These are phyloP conservation scores for Agrocybe praecox DNA, from an alignment of 768 basidiomycete genomes.

Conservation along the genomic window DNA sequence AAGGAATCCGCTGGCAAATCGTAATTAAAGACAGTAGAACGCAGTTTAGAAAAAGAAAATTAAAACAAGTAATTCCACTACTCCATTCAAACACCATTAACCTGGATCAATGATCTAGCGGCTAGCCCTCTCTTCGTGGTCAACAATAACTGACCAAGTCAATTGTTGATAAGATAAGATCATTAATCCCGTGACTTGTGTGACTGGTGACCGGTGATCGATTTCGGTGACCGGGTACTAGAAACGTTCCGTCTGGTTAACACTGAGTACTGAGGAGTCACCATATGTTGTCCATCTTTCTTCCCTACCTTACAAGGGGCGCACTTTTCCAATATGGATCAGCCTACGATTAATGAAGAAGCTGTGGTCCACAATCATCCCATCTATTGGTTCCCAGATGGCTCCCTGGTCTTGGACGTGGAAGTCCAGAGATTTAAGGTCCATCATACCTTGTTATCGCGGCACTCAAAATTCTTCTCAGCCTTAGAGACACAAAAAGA, in stretches of 20 bases:
- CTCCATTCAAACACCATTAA: too few relatives aligned
- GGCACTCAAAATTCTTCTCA: constrained; percentile 48
- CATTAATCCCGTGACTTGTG: not conserved
- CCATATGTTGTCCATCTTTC: not conserved
- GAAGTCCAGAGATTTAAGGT: constrained; percentile 54
- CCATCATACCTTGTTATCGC: constrained; percentile 51
- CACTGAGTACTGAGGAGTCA: not conserved
- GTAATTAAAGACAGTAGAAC: too few relatives aligned
- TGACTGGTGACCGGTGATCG: not conserved
- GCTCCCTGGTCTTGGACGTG: constrained; percentile 53
- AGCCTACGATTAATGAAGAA: not conserved
- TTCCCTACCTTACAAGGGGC: not conserved
- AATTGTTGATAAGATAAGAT: not conserved
- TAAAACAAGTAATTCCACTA: too few relatives aligned
- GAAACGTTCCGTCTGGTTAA: not conserved
- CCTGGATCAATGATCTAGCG: too few relatives aligned
- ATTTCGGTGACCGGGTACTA: not conserved
- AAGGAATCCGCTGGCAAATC: too few relatives aligned
- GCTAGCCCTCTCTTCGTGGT: too few relatives aligned
- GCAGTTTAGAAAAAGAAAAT: too few relatives aligned
- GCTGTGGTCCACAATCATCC: constrained; percentile 35
- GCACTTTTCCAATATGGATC: not conserved
- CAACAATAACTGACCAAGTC: too few relatives aligned
- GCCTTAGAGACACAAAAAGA: not conserved
- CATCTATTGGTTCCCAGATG: constrained; percentile 69